Evolutionary conservation across 345 rosid species (phyloP).

Genomic region (Odontarrhena argentea): DNA sequence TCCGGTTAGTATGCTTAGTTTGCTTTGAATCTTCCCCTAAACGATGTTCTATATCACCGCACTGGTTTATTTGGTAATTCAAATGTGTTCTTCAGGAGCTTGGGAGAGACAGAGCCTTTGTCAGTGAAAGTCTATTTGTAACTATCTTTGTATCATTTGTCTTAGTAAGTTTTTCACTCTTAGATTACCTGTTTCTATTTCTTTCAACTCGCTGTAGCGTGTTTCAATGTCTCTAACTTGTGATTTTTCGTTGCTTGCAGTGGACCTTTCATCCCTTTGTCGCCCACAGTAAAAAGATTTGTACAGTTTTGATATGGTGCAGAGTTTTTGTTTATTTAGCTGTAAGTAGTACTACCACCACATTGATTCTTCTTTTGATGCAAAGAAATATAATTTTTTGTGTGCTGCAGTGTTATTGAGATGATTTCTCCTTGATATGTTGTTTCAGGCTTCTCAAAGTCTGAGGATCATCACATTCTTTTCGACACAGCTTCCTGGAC

Average conservation of each 20-base stretch:
- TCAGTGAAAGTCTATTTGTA: slow-evolving; percentile 68
- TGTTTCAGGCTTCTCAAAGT: slow-evolving; percentile 63
- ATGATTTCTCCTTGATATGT: background rate
- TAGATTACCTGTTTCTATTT: background rate
- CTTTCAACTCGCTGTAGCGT: background rate
- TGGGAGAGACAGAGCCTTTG: slow-evolving; percentile 62
- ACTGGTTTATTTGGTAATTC: slow-evolving; percentile 10
- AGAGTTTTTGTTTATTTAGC: slow-evolving; percentile 76
- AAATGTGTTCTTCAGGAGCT: slow-evolving; percentile 53
- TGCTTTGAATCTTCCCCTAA: slow-evolving; percentile 6
- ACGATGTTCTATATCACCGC: slow-evolving; percentile 6
- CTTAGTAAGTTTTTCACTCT: slow-evolving; percentile 47
- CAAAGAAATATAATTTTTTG: background rate
- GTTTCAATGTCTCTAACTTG: background rate
- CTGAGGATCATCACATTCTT: slow-evolving; percentile 76
- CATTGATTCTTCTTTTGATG: background rate
- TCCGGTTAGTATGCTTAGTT: slow-evolving; percentile 52
- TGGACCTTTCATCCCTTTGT: slow-evolving; percentile 87
- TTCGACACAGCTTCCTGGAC: slow-evolving; percentile 90
- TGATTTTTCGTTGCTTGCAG: slow-evolving; percentile 44
- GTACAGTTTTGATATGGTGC: slow-evolving; percentile 82
- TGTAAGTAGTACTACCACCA: slow-evolving; percentile 47
- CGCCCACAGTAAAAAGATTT: slow-evolving; percentile 66
- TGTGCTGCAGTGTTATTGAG: background rate
- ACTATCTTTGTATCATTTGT: slow-evolving; percentile 61